Evolutionary conservation across 345 rosid genomes (phyloP).

Genomic region (Ailanthus altissimus): DNA sequence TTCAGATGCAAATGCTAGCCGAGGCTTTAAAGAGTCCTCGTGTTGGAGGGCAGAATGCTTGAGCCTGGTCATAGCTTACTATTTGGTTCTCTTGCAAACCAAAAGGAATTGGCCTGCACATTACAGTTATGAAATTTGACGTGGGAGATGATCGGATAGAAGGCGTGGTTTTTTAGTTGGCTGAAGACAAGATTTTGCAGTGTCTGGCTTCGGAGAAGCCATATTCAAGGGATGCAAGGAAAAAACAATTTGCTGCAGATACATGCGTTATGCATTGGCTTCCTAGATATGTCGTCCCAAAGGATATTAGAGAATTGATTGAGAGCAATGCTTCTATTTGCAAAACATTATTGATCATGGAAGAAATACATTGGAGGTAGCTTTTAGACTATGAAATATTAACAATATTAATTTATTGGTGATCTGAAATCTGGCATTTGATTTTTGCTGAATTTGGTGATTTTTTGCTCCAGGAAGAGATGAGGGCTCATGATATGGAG

Average conservation of each 20-base stretch:
- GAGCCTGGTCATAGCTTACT: conserved; percentile 63
- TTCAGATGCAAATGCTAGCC: conserved; percentile 19
- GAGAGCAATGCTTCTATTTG: conserved; percentile 61
- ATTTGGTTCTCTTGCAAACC: conserved; percentile 88
- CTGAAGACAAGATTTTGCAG: conserved; percentile 69
- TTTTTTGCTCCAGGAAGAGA: conserved; percentile 59
- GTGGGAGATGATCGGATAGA: conserved; percentile 53
- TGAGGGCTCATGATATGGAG: conserved; percentile 78
- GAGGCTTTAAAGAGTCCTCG: conserved; percentile 45
- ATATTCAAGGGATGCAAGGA: conserved; percentile 52
- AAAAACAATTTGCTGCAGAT: conserved; percentile 51
- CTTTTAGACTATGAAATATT: not conserved
- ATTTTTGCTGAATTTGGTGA: conserved; percentile 4
- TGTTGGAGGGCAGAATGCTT: conserved; percentile 80
- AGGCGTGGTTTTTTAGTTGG: conserved; percentile 70
- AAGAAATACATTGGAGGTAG: conserved; percentile 88
- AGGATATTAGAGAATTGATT: conserved; percentile 56
- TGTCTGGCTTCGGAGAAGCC: conserved; percentile 59
- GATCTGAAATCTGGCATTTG: not conserved
- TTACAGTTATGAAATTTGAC: conserved; percentile 60
- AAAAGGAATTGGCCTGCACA: conserved; percentile 62
- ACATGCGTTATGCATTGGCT: conserved; percentile 49
- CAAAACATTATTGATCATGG: conserved; percentile 69
- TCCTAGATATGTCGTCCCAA: conserved; percentile 65
- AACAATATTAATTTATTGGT: not conserved